Conservation (phyloP, 140 eudicot genomes). For the Oenanthe javanica region DNA sequence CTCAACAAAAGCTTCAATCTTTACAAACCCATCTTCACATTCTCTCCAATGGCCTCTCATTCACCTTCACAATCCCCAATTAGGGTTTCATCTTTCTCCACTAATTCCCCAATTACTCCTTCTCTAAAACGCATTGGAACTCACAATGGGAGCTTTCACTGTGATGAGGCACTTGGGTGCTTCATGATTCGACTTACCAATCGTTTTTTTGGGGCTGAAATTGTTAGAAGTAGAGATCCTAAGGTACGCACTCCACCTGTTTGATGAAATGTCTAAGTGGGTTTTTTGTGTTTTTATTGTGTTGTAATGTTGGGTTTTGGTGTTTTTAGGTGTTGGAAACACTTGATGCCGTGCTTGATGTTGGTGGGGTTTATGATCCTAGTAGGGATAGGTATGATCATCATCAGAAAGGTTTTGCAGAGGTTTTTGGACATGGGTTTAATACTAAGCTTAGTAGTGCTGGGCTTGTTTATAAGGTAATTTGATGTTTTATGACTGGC, state of each 20-base stretch:
- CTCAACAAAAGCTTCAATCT: constrained; percentile 3
- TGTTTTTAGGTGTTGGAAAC: constrained; percentile 62
- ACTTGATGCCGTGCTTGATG: constrained; percentile 95
- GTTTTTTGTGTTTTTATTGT: neutral
- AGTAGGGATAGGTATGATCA: constrained; percentile 76
- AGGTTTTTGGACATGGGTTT: constrained; percentile 94
- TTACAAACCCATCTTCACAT: constrained; percentile 18
- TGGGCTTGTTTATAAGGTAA: constrained; percentile 94
- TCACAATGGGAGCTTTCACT: constrained; percentile 96
- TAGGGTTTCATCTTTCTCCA: constrained; percentile 29
- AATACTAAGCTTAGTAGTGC: constrained; percentile 96
- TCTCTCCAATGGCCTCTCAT: constrained; percentile 38
- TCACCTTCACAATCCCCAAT: constrained; percentile 18
- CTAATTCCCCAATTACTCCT: constrained; percentile 23
- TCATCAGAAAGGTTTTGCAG: constrained; percentile 94
- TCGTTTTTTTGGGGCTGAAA: constrained; percentile 58
- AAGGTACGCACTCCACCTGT: constrained; percentile 39
- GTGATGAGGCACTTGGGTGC: constrained; percentile 99
- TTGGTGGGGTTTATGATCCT: constrained; percentile 95
- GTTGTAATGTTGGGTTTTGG: constrained; percentile 2
- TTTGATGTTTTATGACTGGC: neutral
- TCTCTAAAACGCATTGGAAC: constrained; percentile 71
- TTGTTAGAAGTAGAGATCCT: constrained; percentile 78
- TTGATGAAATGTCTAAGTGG: constrained; percentile 18
- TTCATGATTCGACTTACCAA: constrained; percentile 88